Conservation (phyloP, 2,329 filamentous ascomycete species). For the Microdochium nivale region DNA sequence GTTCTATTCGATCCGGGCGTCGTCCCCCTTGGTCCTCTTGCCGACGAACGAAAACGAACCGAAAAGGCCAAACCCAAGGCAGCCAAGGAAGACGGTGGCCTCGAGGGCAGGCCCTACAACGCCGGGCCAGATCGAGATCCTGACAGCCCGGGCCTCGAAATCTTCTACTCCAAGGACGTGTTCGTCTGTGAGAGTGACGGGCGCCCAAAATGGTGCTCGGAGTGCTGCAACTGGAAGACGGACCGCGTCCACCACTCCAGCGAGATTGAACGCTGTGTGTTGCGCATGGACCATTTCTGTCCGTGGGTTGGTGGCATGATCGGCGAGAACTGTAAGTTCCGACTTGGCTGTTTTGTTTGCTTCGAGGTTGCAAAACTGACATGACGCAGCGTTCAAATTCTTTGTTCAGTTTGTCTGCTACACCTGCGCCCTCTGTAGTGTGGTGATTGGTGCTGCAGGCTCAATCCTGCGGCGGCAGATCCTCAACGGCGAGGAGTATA, state of each 20-base stretch:
- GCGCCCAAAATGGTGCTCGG: conserved; percentile 76
- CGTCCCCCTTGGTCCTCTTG: conserved; percentile 51
- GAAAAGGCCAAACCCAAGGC: conserved; percentile 14
- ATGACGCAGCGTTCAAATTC: conserved; percentile 68
- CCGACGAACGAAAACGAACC: conserved; percentile 16
- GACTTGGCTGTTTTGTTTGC: conserved; percentile 2
- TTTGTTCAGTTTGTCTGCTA: conserved; percentile 84
- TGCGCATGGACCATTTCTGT: conserved; percentile 93
- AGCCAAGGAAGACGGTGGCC: conserved; percentile 13
- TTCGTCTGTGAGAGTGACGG: conserved; percentile 81
- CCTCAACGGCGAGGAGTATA: conserved; percentile 27
- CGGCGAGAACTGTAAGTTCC: conserved; percentile 58
- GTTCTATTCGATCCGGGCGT: conserved; percentile 67
- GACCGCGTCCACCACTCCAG: conserved; percentile 83
- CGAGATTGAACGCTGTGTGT: conserved; percentile 71
- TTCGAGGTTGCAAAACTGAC: conserved; percentile 3
- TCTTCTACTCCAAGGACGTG: conserved; percentile 73
- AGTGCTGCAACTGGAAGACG: conserved; percentile 79
- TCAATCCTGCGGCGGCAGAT: conserved; percentile 52
- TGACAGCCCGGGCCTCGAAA: conserved; percentile 61
- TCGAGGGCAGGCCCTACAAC: conserved; percentile 24
- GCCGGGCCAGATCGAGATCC: conserved; percentile 35
- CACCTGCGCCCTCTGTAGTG: conserved; percentile 56
- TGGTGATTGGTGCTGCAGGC: conserved; percentile 54
- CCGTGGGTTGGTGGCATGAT: conserved; percentile 96